Base-by-base conservation (phyloP, 1,284 basidiomycete genomes). In the Neotropicomus parvogracilis region DNA sequence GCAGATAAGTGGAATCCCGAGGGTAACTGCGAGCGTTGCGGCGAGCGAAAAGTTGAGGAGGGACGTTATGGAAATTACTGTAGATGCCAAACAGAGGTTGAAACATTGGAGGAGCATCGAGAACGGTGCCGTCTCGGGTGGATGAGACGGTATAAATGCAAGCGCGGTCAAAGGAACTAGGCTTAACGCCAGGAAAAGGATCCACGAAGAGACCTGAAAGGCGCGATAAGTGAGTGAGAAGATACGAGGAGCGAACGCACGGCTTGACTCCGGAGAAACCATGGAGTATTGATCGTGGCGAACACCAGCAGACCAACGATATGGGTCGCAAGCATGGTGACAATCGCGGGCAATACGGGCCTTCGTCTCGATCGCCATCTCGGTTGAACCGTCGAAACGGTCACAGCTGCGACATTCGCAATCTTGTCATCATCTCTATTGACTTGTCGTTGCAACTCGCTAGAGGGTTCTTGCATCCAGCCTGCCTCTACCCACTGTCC, bases 11-110 rank as follows among this genome's bases (percentile, higher is more conserved):
- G 83, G 82, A 46, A 84, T 53, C 26, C 81, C 82, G 12, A 88
- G 75, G 10, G 79, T 56, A 31, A 83, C 64, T 0, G 85, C 82
- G 8, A 92, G 75, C 8, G 77, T 66, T 26, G 85, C 81, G 0
- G 91, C 86, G 16, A 95, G 81, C 4, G 89, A 91, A 68, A 93
- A 95, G 67, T 95, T 97, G 60, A 95, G 81, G 51, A 95, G 84
- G 5, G 90, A 86, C 16, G 82, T 83, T 39, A 90, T 81, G 20
- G 91, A 91, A 57, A 95, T 82, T 49, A 93, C 74, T 6, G 90
- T 85, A 13, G 91, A 91, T 39, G 88, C 79, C 42, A 88, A 66
- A 66, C 93, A 84, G 41, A 92, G 74, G 60, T 83, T 83, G 55
- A 89, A 68, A 2, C 87, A 72, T 57, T 88, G 83, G 29, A 92